Conservation (phyloP, 495 filamentous ascomycete species). For the Pyronema domesticum region DNA sequence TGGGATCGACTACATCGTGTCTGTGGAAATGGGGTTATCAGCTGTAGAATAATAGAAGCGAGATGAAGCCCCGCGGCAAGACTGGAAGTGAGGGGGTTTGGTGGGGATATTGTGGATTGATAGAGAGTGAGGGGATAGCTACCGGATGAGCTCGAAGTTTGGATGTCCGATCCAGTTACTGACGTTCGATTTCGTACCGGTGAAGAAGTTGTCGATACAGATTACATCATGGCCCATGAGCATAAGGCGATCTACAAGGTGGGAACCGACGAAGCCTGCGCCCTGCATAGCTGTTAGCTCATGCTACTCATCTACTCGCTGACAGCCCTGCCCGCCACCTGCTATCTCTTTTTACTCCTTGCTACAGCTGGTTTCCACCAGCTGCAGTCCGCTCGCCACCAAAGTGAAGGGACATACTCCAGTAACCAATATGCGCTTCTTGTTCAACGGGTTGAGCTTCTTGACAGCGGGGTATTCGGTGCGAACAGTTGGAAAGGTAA, state of each 20-base stretch:
- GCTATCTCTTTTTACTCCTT: no score
- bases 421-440: constrained; percentile 22
- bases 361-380: no score
- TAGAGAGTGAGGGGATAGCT: constrained; percentile 3
- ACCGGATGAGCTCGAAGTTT: constrained; percentile 23
- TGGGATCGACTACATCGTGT: constrained; percentile 24
- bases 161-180: constrained; percentile 21
- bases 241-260: constrained; percentile 24
- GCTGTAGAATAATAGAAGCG: not conserved
- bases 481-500: constrained; percentile 6
- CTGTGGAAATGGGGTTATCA: constrained; percentile 2
- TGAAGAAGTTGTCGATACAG: constrained; percentile 24
- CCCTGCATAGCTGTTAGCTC: constrained; percentile 10
- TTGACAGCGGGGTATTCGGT: constrained; percentile 13
- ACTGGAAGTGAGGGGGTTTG: no score
- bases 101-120: not conserved
- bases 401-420: constrained; percentile 7
- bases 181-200: constrained; percentile 20
- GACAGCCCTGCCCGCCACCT: no score
- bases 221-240: constrained; percentile 24
- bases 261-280: constrained; percentile 24
- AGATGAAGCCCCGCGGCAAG: not conserved
- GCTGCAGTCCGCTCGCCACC: not conserved
- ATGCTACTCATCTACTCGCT: not conserved
- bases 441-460: constrained; percentile 10